These are phyloP conservation scores for Porcisia hertigi DNA, from an alignment of 208 protist species.

Conservation along the genomic window DNA sequence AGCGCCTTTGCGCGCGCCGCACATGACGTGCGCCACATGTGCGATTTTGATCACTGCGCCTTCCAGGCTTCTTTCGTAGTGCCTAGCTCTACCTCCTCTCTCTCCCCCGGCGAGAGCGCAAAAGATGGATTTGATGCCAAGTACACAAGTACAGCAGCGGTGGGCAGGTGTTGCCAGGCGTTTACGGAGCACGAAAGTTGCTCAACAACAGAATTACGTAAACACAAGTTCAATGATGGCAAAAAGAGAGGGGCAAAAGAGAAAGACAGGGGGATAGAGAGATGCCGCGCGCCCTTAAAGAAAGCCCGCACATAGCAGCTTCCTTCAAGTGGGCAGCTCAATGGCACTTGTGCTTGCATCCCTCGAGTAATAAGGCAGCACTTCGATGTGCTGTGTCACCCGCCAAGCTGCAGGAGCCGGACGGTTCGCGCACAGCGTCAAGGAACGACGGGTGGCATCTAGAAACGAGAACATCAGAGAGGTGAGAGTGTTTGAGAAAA, in stretches of 20 bases:
- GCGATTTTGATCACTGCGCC: constrained; percentile 1
- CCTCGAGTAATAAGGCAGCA: background rate
- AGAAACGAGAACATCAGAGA: background rate
- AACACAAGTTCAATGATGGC: background rate
- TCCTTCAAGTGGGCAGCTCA: background rate
- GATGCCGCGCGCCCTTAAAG: background rate
- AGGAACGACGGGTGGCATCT: background rate
- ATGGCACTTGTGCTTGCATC: background rate
- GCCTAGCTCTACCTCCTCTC: background rate
- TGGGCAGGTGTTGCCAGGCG: background rate
- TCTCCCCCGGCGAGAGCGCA: background rate
- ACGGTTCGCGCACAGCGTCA: background rate
- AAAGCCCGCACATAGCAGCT: background rate
- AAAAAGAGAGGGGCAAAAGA: background rate
- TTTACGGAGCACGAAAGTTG: background rate
- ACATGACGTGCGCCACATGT: constrained; percentile 9
- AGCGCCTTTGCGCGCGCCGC: constrained; percentile 51
- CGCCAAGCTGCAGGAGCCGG: background rate
- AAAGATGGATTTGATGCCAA: background rate
- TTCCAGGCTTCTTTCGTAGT: background rate
- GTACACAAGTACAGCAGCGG: background rate
- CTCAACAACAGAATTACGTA: background rate
- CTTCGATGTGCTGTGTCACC: background rate
- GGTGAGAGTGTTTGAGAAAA: background rate
- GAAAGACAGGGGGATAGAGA: background rate